Base-by-base conservation (phyloP, 2,329 filamentous ascomycete species). In the Ascochyta fabae region DNA sequence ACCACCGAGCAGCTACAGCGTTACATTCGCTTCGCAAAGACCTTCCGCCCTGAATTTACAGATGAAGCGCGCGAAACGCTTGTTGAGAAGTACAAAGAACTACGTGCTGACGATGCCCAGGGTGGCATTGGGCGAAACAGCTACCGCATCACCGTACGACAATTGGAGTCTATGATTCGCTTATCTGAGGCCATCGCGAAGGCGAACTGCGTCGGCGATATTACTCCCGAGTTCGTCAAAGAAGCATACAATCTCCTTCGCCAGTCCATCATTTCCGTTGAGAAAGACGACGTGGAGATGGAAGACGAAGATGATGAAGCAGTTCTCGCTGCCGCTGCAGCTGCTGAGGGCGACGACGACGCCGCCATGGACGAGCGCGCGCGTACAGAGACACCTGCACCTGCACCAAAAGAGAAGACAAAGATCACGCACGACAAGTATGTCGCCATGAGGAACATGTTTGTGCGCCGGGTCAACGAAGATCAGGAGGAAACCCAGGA, bases 141-240 rank as follows among this genome's bases (percentile, higher is more conserved):
- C 62, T 99, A 99, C 81, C 88, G 95, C 56, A 99, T 99, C 74
- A 99, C 95, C 0, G 95, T 99, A 45, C 87, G 95, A 72, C 95
- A 99, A 76, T 83, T 99, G 2, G 95, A 99, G 78, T 94, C 89
- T 72, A 88, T 99, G 84, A 98, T 99, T 64, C 92, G 95, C 61
- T 81, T 99, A 52, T 94, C 90, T 50, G 95, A 99, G 77, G 95
- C 95, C n/a, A 97, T 99, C 64, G 95, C 95, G 55, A 98, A 98
- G 78, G 92, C 92, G 55, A 98, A 96, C 73, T 99, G 95, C 72
- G 92, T 96, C 13, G 90, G 94, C 67, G 92, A 97, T 61, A 90
- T 99, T 58, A 88, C 87, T 0, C 84, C 90, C 1, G 85, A 86
- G 0, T 96, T 98, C 77, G 95, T 99, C 15, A 84, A 89, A 36